Evolutionary conservation across 208 protist species (phyloP).

Genomic region (Leishmania turanica): DNA sequence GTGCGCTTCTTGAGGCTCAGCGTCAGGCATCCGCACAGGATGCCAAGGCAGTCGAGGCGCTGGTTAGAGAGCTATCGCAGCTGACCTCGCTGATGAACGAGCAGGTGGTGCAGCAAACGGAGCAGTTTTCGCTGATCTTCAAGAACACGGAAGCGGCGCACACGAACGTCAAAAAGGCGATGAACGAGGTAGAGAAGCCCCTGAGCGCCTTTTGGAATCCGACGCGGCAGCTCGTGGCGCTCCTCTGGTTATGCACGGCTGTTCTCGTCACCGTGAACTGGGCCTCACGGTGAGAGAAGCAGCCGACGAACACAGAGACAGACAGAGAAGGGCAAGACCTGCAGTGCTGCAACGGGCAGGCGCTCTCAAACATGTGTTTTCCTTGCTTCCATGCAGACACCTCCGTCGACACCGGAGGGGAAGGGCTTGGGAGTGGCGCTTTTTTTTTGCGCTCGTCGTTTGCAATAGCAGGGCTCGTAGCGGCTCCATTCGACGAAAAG

Average conservation of each 20-base stretch:
- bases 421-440: background rate
- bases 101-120: slow-evolving; percentile 79
- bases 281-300: slow-evolving; percentile 16
- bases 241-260: slow-evolving; percentile 71
- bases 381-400: background rate
- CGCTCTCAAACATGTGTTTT: background rate
- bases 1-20: slow-evolving; percentile 57
- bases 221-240: slow-evolving; percentile 75
- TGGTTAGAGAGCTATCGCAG: slow-evolving; percentile 85
- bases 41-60: slow-evolving; percentile 70
- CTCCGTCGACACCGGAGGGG: background rate
- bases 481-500: background rate
- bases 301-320: background rate
- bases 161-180: slow-evolving; percentile 60
- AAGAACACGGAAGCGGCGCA: slow-evolving; percentile 74
- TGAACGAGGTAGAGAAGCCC: slow-evolving; percentile 64
- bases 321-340: background rate
- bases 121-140: slow-evolving; percentile 78
- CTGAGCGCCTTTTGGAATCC: slow-evolving; percentile 66
- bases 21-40: slow-evolving; percentile 58
- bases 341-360: background rate
- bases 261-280: slow-evolving; percentile 64
- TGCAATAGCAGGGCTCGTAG: background rate
- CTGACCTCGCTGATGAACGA: slow-evolving; percentile 87
- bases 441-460: background rate